Conservation (phyloP, 2,329 filamentous ascomycete species). For the Botrytis sinoallii region DNA sequence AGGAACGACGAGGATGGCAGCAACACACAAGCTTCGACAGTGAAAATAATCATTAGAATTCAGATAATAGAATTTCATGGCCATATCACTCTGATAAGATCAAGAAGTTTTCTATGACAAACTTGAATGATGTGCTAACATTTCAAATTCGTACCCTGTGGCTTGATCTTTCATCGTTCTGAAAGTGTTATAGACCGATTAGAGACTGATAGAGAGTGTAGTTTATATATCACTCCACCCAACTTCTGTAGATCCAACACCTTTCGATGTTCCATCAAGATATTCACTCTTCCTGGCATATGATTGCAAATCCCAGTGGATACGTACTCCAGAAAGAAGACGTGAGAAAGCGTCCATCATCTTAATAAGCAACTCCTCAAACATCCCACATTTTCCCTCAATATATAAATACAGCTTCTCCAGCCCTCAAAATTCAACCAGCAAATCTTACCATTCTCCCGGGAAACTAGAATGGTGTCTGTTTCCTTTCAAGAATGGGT, state of each 20-base stretch:
- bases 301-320: rapidly evolving
- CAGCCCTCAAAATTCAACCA: background rate
- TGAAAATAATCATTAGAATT: background rate
- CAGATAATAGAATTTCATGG: too few species aligned
- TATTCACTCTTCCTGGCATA: background rate
- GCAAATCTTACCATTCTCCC: rapidly evolving
- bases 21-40: background rate
- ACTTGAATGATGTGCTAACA: too few species aligned
- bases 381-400: background rate
- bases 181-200: too few species aligned
- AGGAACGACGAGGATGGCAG: background rate
- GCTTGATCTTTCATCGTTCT: too few species aligned
- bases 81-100: too few species aligned
- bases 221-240: rapidly evolving
- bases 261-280: background rate
- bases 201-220: background rate
- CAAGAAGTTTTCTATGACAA: too few species aligned
- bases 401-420: rapidly evolving
- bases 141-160: too few species aligned
- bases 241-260: background rate
- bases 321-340: background rate
- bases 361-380: background rate
- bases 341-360: background rate
- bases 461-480: too few species aligned
- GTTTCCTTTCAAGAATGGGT: background rate